Percentiles rank a stretch among this genome's conserved stretches.
phyloP scores from a whole-genome alignment of 2,329 filamentous ascomycete genomes.

The Ceratocystis diversiconidia region DNA sequence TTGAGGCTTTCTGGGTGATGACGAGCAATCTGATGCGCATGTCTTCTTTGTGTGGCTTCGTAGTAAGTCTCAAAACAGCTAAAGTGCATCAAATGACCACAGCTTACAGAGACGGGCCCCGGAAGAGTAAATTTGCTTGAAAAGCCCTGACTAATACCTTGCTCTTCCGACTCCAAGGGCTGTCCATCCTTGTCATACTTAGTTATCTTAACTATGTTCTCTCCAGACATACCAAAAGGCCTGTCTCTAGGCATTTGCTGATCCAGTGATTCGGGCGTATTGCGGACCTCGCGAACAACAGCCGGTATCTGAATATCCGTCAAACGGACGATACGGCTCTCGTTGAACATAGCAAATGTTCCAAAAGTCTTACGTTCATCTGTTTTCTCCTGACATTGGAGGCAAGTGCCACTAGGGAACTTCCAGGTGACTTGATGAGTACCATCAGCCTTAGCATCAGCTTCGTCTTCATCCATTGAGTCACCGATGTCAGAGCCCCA shows the following conservation, averaged over 20 bases:
- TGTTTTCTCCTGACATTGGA: conserved; percentile 90
- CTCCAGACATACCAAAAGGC: conserved; percentile 79
- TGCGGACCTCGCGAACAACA: conserved; percentile 68
- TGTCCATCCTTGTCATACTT: conserved; percentile 63
- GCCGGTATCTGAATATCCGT: conserved; percentile 72
- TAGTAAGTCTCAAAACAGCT: conserved; percentile 88
- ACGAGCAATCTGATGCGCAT: conserved; percentile 82
- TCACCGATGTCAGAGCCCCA: conserved; percentile 66
- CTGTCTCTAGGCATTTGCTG: conserved; percentile 67
- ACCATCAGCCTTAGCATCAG: conserved; percentile 45
- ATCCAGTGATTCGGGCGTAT: conserved; percentile 70
- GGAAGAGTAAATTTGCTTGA: conserved; percentile 49
- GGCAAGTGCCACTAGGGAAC: conserved; percentile 85
- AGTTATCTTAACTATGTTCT: conserved; percentile 64
- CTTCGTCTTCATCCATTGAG: conserved; percentile 55
- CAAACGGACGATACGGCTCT: conserved; percentile 74
- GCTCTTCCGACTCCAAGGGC: conserved; percentile 57
- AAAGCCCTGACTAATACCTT: conserved; percentile 82
- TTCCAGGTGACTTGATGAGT: conserved; percentile 55
- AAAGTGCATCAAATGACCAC: conserved; percentile 98
- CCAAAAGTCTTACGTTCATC: conserved; percentile 81
- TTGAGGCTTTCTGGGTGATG: conserved; percentile 76
- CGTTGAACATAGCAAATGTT: conserved; percentile 77
- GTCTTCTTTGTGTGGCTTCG: conserved; percentile 66
- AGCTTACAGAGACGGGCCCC: conserved; percentile 77